Percentiles rank a stretch among this genome's conserved stretches.
Evolutionary conservation across 2,329 filamentous ascomycete genomes (phyloP).

Genomic region (Sordariomycetes sp.): DNA sequence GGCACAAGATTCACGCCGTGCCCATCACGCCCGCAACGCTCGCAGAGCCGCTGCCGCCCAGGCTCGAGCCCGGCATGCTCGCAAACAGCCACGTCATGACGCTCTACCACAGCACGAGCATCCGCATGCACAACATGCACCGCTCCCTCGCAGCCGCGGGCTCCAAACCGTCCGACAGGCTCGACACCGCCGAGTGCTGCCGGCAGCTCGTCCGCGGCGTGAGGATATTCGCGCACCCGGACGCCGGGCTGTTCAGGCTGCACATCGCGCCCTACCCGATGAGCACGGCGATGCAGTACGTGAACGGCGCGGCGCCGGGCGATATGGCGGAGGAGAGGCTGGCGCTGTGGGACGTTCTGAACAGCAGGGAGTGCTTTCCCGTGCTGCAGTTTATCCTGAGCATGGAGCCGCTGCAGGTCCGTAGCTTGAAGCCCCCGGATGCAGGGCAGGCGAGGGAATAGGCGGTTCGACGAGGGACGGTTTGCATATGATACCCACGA

Average conservation of each 20-base stretch:
- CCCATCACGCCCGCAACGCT: background rate
- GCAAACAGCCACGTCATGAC: constrained; percentile 4
- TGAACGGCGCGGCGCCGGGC: background rate
- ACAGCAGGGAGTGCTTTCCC: background rate
- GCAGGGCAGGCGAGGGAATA: no score
- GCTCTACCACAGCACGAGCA: constrained; percentile 3
- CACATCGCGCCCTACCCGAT: constrained; percentile 1
- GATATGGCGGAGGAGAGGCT: constrained; percentile 1
- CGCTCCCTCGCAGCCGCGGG: background rate
- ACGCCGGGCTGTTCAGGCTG: constrained; percentile 2
- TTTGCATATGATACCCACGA: no score
- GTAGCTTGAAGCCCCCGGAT: no score
- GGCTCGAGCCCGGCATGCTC: background rate
- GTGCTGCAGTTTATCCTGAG: constrained; percentile 3
- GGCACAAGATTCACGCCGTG: constrained; percentile 2
- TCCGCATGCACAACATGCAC: background rate
- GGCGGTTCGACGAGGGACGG: no score
- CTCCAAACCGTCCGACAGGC: background rate
- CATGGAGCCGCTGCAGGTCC: background rate
- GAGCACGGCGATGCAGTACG: constrained; percentile 2
- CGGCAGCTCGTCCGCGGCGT: background rate
- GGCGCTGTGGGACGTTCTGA: background rate
- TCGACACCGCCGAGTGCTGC: constrained; percentile 4
- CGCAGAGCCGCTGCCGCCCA: background rate
- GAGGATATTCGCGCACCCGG: constrained; percentile 3